Evolutionary conservation across 441 rosid genomes (phyloP).

Genomic region (Melastoma candidum): DNA sequence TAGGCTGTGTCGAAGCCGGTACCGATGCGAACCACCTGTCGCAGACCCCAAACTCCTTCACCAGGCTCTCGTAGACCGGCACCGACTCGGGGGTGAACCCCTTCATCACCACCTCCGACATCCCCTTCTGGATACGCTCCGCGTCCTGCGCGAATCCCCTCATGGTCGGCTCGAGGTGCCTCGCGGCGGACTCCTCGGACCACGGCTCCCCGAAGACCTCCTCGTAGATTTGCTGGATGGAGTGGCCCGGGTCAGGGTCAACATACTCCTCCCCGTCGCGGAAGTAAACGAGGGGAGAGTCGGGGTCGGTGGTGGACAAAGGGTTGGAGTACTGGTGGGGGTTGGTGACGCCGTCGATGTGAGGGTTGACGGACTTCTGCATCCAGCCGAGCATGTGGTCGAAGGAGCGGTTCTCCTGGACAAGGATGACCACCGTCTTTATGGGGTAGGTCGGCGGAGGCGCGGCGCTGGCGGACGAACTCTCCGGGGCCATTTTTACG

Average conservation of each 20-base stretch:
- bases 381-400: constrained; percentile 94
- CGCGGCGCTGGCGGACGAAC: too few species aligned
- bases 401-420: constrained; percentile 83
- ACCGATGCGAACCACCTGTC: constrained; percentile 78
- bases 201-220: constrained; percentile 69
- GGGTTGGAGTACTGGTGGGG: constrained; percentile 61
- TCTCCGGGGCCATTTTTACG: too few species aligned
- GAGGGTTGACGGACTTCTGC: constrained; percentile 41
- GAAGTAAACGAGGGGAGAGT: constrained; percentile 35
- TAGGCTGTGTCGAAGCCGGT: constrained; percentile 75
- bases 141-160: constrained; percentile 78
- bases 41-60: constrained; percentile 57
- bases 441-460: constrained; percentile 32
- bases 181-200: constrained; percentile 20
- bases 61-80: constrained; percentile 62
- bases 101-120: constrained; percentile 70
- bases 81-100: constrained; percentile 62
- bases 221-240: constrained; percentile 81
- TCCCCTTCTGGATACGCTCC: constrained; percentile 40
- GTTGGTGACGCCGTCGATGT: constrained; percentile 57
- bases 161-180: constrained; percentile 39
- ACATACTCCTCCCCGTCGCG: constrained; percentile 45
- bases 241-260: constrained; percentile 87
- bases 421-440: constrained; percentile 71
- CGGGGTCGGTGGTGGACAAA: constrained; percentile 43